Evolutionary conservation across 2,329 filamentous ascomycete species (phyloP).

Genomic region (Fusarium mundagurra): DNA sequence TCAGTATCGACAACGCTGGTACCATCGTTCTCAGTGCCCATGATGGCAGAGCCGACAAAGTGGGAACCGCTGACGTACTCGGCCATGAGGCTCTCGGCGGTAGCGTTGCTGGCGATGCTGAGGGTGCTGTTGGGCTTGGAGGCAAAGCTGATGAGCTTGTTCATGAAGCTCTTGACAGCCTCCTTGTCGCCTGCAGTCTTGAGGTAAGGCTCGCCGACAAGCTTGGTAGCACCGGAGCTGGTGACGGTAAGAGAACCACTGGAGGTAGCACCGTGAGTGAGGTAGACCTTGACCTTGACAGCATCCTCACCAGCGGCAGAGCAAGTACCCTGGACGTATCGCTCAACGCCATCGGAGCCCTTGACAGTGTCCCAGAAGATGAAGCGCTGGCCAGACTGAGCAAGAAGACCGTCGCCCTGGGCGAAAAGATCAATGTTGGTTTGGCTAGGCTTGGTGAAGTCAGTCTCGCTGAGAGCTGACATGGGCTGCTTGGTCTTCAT

Average conservation of each 20-base stretch:
- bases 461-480: conserved; percentile 46
- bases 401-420: conserved; percentile 51
- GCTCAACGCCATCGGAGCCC: conserved; percentile 50
- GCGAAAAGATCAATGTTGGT: conserved; percentile 48
- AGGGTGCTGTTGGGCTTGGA: conserved; percentile 66
- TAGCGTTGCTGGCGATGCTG: conserved; percentile 56
- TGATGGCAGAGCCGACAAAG: conserved; percentile 69
- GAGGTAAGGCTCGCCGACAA: conserved; percentile 50
- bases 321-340: conserved; percentile 58
- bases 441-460: conserved; percentile 41
- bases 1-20: conserved; percentile 70
- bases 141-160: conserved; percentile 72
- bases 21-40: conserved; percentile 65
- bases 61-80: conserved; percentile 60
- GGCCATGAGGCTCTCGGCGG: conserved; percentile 65
- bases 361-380: conserved; percentile 58
- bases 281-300: conserved; percentile 59
- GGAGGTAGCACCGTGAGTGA: conserved; percentile 61
- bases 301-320: conserved; percentile 53
- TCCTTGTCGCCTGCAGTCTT: conserved; percentile 50
- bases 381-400: conserved; percentile 58
- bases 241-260: conserved; percentile 56
- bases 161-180: conserved; percentile 59
- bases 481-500: conserved; percentile 54
- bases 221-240: conserved; percentile 52